Evolutionary conservation across 345 rosid species (phyloP).

Genomic region (Erodium maritimum): DNA sequence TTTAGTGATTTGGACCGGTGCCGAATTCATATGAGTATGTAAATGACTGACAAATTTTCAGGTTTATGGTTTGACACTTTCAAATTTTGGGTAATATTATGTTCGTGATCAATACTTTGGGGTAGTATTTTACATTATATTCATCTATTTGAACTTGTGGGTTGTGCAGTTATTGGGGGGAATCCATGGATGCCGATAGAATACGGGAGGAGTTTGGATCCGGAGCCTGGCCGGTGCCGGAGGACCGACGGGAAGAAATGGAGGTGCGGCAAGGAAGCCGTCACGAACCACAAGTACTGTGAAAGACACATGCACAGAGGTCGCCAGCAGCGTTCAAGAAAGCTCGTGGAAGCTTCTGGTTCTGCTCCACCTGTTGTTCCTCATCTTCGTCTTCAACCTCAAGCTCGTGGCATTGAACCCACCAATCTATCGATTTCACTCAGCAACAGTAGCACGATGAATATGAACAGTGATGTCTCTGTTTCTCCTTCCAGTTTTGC

Average conservation of each 20-base stretch:
- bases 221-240: conserved; percentile 43
- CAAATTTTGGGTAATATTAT: no score
- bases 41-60: no score
- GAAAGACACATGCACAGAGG: conserved; percentile 42
- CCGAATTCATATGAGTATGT: no score
- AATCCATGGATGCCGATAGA: conserved; percentile 9
- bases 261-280: conserved; percentile 44
- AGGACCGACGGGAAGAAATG: conserved; percentile 57
- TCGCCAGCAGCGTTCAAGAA: conserved; percentile 36
- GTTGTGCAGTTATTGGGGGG: conserved; percentile 6
- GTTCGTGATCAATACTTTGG: no score
- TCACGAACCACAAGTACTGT: conserved; percentile 37
- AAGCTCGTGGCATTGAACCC: no score
- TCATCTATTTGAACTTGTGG: no score
- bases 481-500: background rate
- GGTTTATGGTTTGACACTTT: no score
- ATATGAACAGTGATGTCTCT: background rate
- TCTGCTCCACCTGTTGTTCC: no score
- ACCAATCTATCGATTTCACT: background rate
- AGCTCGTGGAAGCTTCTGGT: background rate
- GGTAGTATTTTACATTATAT: no score
- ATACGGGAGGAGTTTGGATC: conserved; percentile 21
- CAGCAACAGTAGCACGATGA: no score
- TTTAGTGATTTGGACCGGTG: no score
- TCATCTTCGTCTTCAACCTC: background rate